A percentile compares a stretch with the other conserved stretches of the same genome.
These are phyloP conservation scores for Prunus armeniaca DNA, from an alignment of 306 rosid genomes.

Conservation along the genomic window DNA sequence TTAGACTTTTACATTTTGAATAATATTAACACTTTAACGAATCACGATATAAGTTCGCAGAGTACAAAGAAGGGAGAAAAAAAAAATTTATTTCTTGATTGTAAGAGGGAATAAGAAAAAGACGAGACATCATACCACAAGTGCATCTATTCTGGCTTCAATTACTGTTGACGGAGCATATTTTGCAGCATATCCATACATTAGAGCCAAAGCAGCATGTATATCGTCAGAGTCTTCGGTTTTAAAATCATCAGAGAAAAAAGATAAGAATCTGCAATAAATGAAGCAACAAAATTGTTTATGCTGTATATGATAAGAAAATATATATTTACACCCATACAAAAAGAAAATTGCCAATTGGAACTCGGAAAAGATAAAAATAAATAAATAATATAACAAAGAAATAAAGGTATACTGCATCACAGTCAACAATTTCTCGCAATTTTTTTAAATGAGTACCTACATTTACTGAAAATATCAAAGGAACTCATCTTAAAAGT, in stretches of 20 bases:
- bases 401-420: neutral
- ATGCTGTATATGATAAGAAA: neutral
- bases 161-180: slow-evolving; percentile 98
- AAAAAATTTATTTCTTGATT: neutral
- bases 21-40: neutral
- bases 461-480: neutral
- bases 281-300: slow-evolving; percentile 18
- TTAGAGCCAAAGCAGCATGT: slow-evolving; percentile 96
- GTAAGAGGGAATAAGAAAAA: neutral
- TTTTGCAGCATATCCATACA: slow-evolving; percentile 99
- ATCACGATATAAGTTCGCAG: neutral
- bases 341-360: neutral
- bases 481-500: neutral
- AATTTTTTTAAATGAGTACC: neutral
- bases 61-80: neutral
- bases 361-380: neutral
- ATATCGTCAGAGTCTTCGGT: slow-evolving; percentile 88
- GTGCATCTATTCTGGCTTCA: slow-evolving; percentile 97
- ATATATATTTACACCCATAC: neutral
- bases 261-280: slow-evolving; percentile 74
- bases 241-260: slow-evolving; percentile 79
- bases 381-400: neutral
- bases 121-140: slow-evolving; percentile 69
- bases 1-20: neutral
- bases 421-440: neutral